phyloP scores from a whole-genome alignment of 352 stramenopile species.

The Thalassiosira exigua region DNA sequence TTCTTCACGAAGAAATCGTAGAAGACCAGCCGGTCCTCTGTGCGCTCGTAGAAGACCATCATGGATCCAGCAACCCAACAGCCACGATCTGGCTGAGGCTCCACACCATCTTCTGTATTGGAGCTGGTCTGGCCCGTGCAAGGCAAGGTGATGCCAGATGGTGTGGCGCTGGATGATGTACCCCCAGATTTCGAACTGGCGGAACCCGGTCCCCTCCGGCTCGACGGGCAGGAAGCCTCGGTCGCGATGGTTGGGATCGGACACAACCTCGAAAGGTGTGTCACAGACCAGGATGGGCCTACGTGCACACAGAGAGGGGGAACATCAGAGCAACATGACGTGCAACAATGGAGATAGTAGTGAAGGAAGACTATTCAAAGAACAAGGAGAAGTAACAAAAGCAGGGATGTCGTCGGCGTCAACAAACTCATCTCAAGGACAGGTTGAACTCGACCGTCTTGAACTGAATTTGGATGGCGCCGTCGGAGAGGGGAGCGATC shows the following conservation, averaged over 20 bases:
- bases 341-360: too few species aligned
- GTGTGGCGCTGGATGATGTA: conserved; percentile 33
- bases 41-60: conserved; percentile 28
- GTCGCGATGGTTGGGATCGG: conserved; percentile 3
- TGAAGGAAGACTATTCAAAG: neutral
- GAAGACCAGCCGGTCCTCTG: conserved; percentile 54
- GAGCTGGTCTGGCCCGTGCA: conserved; percentile 68
- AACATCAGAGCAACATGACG: too few species aligned
- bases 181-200: conserved; percentile 10
- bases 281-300: conserved; percentile 30
- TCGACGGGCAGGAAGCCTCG: conserved; percentile 28
- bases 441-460: conserved; percentile 41
- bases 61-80: neutral
- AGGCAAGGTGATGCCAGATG: conserved; percentile 60
- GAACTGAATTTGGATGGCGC: conserved; percentile 18
- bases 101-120: conserved; percentile 71
- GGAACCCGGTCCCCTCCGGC: conserved; percentile 18
- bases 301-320: too few species aligned
- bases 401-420: neutral
- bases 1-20: conserved; percentile 75
- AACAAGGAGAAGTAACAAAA: conserved; percentile 19
- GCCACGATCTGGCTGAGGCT: conserved; percentile 52
- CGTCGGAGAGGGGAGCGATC: conserved; percentile 23
- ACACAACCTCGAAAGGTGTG: conserved; percentile 49
- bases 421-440: neutral